phyloP scores from a whole-genome alignment of 768 basidiomycete genomes.

The Suillus brevipes region DNA sequence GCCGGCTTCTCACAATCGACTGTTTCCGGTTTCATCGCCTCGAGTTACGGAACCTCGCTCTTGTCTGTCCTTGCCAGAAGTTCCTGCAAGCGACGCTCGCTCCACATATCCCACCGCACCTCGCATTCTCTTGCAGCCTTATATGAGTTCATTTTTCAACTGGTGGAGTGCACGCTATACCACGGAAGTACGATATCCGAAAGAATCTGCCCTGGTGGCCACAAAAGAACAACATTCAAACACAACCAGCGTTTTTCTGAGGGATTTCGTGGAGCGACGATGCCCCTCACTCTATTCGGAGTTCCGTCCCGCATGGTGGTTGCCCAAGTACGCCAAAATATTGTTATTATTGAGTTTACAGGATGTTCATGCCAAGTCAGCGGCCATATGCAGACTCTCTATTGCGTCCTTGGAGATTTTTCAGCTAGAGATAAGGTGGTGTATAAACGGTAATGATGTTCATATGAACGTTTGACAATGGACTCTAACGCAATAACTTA shows the following conservation, averaged over 20 bases:
- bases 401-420: conserved; percentile 32
- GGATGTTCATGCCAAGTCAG: conserved; percentile 22
- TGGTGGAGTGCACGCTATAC: conserved; percentile 14
- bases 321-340: conserved; percentile 27
- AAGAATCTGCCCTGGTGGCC: conserved; percentile 19
- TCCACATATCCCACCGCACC: not conserved
- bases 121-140: not conserved
- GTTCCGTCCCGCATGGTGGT: conserved; percentile 35
- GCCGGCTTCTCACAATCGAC: conserved; percentile 4
- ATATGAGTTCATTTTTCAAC: conserved; percentile 24
- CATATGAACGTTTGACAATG: not conserved
- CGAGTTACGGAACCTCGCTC: not conserved
- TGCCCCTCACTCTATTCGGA: conserved; percentile 30
- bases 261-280: conserved; percentile 31
- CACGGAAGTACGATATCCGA: conserved; percentile 23
- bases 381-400: conserved; percentile 35
- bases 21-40: conserved; percentile 3
- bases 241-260: conserved; percentile 22
- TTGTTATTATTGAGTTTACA: not conserved
- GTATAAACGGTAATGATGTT: conserved; percentile 28
- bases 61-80: not conserved
- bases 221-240: conserved; percentile 15
- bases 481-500: conserved; percentile 15
- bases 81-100: not conserved
- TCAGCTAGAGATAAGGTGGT: conserved; percentile 30